Percentiles rank a stretch among this genome's conserved stretches.
These are phyloP conservation scores for Paraleonurus japonicus DNA, from an alignment of 257 asterid genomes.

Conservation along the genomic window DNA sequence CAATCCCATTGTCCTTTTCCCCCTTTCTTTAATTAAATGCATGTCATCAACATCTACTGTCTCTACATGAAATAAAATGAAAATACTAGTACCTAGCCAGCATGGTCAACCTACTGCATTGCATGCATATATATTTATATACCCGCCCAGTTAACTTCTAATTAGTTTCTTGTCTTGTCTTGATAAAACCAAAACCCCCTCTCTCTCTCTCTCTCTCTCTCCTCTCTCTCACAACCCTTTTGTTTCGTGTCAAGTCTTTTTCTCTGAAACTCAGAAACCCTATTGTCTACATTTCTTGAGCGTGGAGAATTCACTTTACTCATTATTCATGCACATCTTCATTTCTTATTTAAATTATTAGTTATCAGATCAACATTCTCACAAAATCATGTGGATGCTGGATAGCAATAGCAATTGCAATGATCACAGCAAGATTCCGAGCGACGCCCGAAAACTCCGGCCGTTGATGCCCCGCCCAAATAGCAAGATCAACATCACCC, in stretches of 20 bases:
- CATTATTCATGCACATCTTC: background rate
- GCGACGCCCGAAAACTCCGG: slow-evolving; percentile 34
- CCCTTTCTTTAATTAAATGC: too few relatives aligned
- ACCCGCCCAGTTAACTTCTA: too few relatives aligned
- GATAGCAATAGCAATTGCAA: too few relatives aligned
- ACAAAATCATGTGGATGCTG: slow-evolving; percentile 50
- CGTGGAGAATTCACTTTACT: slow-evolving; percentile 16
- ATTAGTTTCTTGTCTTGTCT: too few relatives aligned
- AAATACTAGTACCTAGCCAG: too few relatives aligned
- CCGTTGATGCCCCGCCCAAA: slow-evolving; percentile 40
- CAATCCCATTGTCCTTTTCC: slow-evolving; percentile 16
- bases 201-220: background rate
- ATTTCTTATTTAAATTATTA: background rate
- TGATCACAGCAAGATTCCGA: slow-evolving; percentile 5
- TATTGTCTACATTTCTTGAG: slow-evolving; percentile 37
- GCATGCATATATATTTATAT: background rate
- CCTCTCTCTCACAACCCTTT: slow-evolving; percentile 28
- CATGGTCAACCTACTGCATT: slow-evolving; percentile 36
- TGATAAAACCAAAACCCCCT: background rate
- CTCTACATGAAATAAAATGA: too few relatives aligned
- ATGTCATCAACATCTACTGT: too few relatives aligned
- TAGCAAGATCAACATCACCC: background rate
- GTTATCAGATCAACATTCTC: too few relatives aligned
- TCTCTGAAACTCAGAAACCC: slow-evolving; percentile 34
- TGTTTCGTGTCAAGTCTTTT: slow-evolving; percentile 42